These are phyloP conservation scores for Choiromyces venosus DNA, from an alignment of 495 filamentous ascomycete species.

Conservation along the genomic window DNA sequence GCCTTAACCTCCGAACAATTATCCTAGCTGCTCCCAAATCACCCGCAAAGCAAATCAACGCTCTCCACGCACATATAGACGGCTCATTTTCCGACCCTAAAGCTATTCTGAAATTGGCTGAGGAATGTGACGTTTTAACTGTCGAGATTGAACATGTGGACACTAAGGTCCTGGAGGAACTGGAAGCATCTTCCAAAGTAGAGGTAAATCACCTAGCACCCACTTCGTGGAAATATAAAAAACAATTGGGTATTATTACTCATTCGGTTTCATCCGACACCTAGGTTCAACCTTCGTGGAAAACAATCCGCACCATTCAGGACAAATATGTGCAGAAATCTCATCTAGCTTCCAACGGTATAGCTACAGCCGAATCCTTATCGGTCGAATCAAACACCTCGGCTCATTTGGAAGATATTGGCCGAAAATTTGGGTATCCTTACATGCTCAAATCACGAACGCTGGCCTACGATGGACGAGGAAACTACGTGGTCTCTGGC, in stretches of 20 bases:
- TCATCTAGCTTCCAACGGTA: slow-evolving; percentile 59
- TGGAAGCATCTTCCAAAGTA: slow-evolving; percentile 52
- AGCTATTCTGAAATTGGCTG: slow-evolving; percentile 66
- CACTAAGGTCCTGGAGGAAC: slow-evolving; percentile 81
- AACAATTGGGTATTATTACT: not conserved
- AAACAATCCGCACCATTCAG: slow-evolving; percentile 84
- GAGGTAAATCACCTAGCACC: slow-evolving; percentile 45
- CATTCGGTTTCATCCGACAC: slow-evolving; percentile 44
- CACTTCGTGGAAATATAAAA: not conserved
- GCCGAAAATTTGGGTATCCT: slow-evolving; percentile 67
- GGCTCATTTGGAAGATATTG: slow-evolving; percentile 56
- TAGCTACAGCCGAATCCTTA: slow-evolving; percentile 67
- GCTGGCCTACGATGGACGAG: slow-evolving; percentile 89
- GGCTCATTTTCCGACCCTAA: slow-evolving; percentile 63
- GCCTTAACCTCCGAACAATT: slow-evolving; percentile 71
- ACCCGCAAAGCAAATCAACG: slow-evolving; percentile 88
- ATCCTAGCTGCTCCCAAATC: slow-evolving; percentile 73
- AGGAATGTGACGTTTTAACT: slow-evolving; percentile 74
- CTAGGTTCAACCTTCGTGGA: slow-evolving; percentile 79
- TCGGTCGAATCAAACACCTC: slow-evolving; percentile 52
- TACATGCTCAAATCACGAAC: slow-evolving; percentile 94
- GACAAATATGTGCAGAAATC: slow-evolving; percentile 94
- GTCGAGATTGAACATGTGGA: slow-evolving; percentile 99
- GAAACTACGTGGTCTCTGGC: slow-evolving; percentile 72
- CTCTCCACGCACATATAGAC: slow-evolving; percentile 64